These are phyloP conservation scores for Boletus bicolor DNA, from an alignment of 768 basidiomycete genomes.

Conservation along the genomic window DNA sequence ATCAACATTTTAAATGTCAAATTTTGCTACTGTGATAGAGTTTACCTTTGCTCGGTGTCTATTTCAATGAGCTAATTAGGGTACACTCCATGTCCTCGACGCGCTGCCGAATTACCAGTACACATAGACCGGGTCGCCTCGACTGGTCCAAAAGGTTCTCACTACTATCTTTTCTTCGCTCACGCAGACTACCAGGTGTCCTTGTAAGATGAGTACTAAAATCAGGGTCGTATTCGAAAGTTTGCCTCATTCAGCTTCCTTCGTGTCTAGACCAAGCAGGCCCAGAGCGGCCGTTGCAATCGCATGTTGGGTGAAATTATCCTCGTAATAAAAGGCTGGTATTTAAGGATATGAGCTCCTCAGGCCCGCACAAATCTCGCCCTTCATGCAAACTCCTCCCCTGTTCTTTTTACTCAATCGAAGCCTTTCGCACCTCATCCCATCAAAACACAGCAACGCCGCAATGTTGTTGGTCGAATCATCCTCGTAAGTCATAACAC, in stretches of 20 bases:
- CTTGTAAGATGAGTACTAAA: background rate
- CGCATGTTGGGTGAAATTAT: background rate
- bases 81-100: background rate
- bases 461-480: too few species aligned
- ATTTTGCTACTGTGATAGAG: background rate
- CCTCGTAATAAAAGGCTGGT: background rate
- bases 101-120: background rate
- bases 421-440: too few species aligned
- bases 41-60: constrained; percentile 2
- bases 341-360: background rate
- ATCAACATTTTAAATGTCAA: too few species aligned
- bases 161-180: background rate
- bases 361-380: constrained; percentile 8
- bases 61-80: background rate
- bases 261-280: background rate
- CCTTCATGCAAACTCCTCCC: background rate
- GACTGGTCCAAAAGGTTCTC: background rate
- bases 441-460: too few species aligned
- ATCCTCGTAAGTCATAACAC: too few species aligned
- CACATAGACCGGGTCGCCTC: background rate
- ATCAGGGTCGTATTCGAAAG: background rate
- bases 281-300: background rate
- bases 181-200: background rate
- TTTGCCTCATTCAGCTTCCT: background rate
- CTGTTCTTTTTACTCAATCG: background rate